Percentiles rank a stretch among this genome's conserved stretches.
These are phyloP conservation scores for Boletus bicolor DNA, from an alignment of 768 basidiomycete genomes.

Conservation along the genomic window DNA sequence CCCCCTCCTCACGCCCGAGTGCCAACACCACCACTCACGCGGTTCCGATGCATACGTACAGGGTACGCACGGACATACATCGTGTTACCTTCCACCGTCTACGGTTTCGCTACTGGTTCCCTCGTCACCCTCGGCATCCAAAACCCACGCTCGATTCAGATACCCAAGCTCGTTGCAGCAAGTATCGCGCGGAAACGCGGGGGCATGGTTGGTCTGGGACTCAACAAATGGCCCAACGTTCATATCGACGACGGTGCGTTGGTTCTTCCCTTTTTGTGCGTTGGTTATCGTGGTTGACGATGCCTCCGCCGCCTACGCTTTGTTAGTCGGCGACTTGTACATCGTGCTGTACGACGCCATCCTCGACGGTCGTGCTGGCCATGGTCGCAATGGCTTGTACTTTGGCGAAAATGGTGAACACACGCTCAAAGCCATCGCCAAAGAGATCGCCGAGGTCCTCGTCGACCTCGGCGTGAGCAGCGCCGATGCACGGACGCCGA, in stretches of 20 bases:
- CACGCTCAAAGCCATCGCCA: slow-evolving; percentile 38
- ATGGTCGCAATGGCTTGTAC: slow-evolving; percentile 44
- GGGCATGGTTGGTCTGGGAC: slow-evolving; percentile 54
- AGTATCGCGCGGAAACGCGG: slow-evolving; percentile 46
- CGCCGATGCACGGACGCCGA: slow-evolving; percentile 28
- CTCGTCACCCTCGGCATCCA: slow-evolving; percentile 43
- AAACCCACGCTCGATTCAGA: slow-evolving; percentile 51
- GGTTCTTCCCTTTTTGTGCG: too few relatives aligned
- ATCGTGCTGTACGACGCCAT: slow-evolving; percentile 38
- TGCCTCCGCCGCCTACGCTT: too few relatives aligned
- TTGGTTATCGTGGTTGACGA: background rate
- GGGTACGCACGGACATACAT: slow-evolving; percentile 32
- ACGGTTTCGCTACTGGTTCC: slow-evolving; percentile 45
- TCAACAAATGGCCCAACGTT: slow-evolving; percentile 59
- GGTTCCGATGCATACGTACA: background rate
- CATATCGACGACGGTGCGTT: slow-evolving; percentile 43
- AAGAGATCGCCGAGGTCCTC: slow-evolving; percentile 35
- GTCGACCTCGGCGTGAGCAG: background rate
- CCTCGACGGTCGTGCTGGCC: slow-evolving; percentile 6
- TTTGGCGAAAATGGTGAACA: slow-evolving; percentile 51
- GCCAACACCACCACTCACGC: background rate
- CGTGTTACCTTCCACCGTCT: slow-evolving; percentile 54
- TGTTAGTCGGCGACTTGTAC: slow-evolving; percentile 38
- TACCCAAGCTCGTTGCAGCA: slow-evolving; percentile 46
- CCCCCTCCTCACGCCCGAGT: background rate